Percentiles rank a stretch among this genome's conserved stretches.
phyloP scores from a whole-genome alignment of 495 filamentous ascomycete genomes.

The Clohesyomyces aquaticus region DNA sequence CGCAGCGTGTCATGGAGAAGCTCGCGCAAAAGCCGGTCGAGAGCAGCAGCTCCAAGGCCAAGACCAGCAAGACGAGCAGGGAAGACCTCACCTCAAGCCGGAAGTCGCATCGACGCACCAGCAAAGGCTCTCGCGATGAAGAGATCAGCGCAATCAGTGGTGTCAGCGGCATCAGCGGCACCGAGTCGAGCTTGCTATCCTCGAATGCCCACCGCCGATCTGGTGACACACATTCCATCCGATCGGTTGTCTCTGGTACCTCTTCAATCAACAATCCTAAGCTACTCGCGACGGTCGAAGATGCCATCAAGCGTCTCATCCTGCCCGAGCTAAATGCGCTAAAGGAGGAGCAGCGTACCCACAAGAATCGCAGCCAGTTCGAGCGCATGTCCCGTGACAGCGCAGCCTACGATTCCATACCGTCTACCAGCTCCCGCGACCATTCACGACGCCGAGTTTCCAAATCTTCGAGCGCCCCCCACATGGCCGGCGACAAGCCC shows the following conservation, averaged over 20 bases:
- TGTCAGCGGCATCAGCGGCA: conserved; percentile 60
- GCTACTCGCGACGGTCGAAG: conserved; percentile 92
- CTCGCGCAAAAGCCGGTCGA: conserved; percentile 52
- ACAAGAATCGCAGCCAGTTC: conserved; percentile 60
- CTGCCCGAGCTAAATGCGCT: conserved; percentile 88
- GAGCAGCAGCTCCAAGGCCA: conserved; percentile 47
- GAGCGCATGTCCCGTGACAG: conserved; percentile 60
- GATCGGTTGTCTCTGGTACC: conserved; percentile 72
- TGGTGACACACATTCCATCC: conserved; percentile 73
- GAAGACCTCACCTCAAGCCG: conserved; percentile 62
- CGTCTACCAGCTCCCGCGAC: conserved; percentile 67
- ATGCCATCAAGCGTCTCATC: conserved; percentile 90
- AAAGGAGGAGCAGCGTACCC: conserved; percentile 81
- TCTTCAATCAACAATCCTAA: conserved; percentile 95
- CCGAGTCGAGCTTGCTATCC: conserved; percentile 74
- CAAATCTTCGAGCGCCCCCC: conserved; percentile 71
- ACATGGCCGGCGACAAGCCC: conserved; percentile 62
- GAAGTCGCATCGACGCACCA: conserved; percentile 56
- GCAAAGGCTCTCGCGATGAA: conserved; percentile 60
- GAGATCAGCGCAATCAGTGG: conserved; percentile 63
- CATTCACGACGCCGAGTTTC: conserved; percentile 61
- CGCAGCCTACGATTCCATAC: conserved; percentile 46
- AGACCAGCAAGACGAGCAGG: conserved; percentile 60
- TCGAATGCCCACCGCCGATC: conserved; percentile 70
- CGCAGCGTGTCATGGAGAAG: conserved; percentile 72